Evolutionary conservation across 2,329 filamentous ascomycete genomes (phyloP), one percentile per base, ranked within the genome.

Genomic region (Venturia carpophila): DNA sequence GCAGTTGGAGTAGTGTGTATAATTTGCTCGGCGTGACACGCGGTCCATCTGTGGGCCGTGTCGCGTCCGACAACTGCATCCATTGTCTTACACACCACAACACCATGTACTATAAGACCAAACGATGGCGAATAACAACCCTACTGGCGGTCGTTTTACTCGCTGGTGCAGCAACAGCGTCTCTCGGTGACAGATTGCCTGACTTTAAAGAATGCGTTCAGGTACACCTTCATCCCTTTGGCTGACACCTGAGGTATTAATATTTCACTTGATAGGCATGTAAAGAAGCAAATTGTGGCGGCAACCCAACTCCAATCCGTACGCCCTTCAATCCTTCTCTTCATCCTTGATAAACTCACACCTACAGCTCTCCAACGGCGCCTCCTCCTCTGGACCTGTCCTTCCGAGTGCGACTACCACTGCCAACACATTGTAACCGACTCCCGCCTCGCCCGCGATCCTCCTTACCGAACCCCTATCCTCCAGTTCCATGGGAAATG

Each of bases 401-500:
- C 89, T 67, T 83, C 89, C 73, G 93, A 99, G 83, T 99, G 94
- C 85, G 92, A 99, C 81, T 96, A 99, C 80, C 88, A 90, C 67
- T 99, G 94, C 81, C 94, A 99, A 76, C 93, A 96, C 81, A 88
- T 96, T 75, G 83, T 95, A 67, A 97, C 94, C 65, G 78, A 84
- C 70, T 78, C 79, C 66, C 91, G 93, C 68, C 78, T 92, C 69
- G 79, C 84, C 34, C 80, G 83, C 68, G 83, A 85, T 67, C 84
- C 84, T 42, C 84, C 84, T 0, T 86, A 87, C 79, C 78, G 84
- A 68, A 76, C 85, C 39, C 83, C 87, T 13, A 77, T 97, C 62
- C 87, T 93, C 65, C 94, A 99, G 78, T 99, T 92, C 81, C 92
- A 99, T 79, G 94, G 94, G 41, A 99, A 99, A 83, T 99, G 94